A percentile compares a stretch with the other conserved stretches of the same genome.
Conservation (phyloP, 495 filamentous ascomycete genomes). For the Halenospora varia region DNA sequence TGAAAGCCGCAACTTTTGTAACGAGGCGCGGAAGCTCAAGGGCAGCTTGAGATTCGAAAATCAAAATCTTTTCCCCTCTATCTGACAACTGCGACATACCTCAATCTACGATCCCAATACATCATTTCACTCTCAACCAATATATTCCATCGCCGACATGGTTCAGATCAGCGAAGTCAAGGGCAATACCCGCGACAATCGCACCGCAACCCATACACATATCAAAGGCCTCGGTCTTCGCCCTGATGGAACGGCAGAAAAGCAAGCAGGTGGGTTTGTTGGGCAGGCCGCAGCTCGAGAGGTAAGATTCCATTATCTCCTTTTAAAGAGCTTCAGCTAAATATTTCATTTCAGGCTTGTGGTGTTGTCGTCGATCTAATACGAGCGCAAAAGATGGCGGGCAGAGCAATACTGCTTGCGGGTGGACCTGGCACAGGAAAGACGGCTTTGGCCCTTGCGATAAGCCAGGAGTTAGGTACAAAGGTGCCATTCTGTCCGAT, state of each 20-base stretch:
- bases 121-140: not conserved
- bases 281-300: slow-evolving; percentile 87
- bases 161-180: slow-evolving; percentile 96
- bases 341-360: slow-evolving; percentile 55
- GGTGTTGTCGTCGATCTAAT: slow-evolving; percentile 95
- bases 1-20: no score
- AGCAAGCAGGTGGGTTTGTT: slow-evolving; percentile 74
- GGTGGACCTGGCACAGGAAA: slow-evolving; percentile 93
- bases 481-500: slow-evolving; percentile 98
- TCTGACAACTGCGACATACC: not conserved
- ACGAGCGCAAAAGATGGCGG: slow-evolving; percentile 93
- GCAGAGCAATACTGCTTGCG: slow-evolving; percentile 86
- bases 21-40: no score
- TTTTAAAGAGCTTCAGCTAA: not conserved
- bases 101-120: not conserved
- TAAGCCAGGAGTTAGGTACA: slow-evolving; percentile 91
- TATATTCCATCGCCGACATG: slow-evolving; percentile 58
- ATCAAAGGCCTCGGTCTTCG: slow-evolving; percentile 90
- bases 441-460: slow-evolving; percentile 89
- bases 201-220: slow-evolving; percentile 94
- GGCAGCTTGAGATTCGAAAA: no score
- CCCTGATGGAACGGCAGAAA: slow-evolving; percentile 76
- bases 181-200: slow-evolving; percentile 89
- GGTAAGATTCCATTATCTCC: slow-evolving; percentile 38
- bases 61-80: no score